phyloP scores from a whole-genome alignment of 2,329 filamentous ascomycete genomes.

The Xylariomycetidae sp. region DNA sequence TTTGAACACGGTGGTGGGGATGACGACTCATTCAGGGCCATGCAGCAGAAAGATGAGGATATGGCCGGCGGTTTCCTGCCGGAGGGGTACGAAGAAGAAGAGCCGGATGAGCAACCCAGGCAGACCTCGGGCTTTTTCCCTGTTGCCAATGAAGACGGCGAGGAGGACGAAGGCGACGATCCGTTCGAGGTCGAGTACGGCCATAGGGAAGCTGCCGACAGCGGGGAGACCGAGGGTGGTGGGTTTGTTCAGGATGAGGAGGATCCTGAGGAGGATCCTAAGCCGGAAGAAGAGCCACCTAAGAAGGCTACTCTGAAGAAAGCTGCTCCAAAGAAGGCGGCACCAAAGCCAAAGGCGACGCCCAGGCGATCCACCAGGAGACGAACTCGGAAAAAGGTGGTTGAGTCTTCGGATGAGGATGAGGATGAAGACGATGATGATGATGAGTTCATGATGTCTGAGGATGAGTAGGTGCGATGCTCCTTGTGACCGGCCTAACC shows the following conservation, averaged over 20 bases:
- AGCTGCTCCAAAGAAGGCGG: conserved; percentile 11
- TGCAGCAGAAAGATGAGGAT: conserved; percentile 38
- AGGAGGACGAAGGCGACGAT: conserved; percentile 20
- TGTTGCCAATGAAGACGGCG: conserved; percentile 12
- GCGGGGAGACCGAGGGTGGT: conserved; percentile 1
- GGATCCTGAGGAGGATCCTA: conserved; percentile 6
- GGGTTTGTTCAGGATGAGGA: no score
- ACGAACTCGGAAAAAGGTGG: conserved; percentile 17
- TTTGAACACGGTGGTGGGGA: conserved; percentile 45
- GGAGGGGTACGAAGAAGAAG: conserved; percentile 22
- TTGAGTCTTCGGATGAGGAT: conserved; percentile 19
- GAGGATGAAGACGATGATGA: conserved; percentile 19
- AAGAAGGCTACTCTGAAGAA: conserved; percentile 12
- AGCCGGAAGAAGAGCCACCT: conserved; percentile 7
- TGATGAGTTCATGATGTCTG: conserved; percentile 14
- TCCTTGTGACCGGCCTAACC: no score
- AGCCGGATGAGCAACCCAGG: conserved; percentile 5
- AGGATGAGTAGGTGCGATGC: no score
- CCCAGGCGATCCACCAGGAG: conserved; percentile 17
- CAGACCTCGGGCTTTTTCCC: conserved; percentile 22
- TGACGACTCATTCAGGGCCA: conserved; percentile 15
- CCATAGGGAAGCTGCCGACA: conserved; percentile 6
- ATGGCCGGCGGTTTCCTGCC: conserved; percentile 58
- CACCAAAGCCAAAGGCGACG: conserved; percentile 20
- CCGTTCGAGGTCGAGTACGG: conserved; percentile 26